These are phyloP conservation scores for Scalesia atractyloides DNA, from an alignment of 129 eudicot genomes.

Conservation along the genomic window DNA sequence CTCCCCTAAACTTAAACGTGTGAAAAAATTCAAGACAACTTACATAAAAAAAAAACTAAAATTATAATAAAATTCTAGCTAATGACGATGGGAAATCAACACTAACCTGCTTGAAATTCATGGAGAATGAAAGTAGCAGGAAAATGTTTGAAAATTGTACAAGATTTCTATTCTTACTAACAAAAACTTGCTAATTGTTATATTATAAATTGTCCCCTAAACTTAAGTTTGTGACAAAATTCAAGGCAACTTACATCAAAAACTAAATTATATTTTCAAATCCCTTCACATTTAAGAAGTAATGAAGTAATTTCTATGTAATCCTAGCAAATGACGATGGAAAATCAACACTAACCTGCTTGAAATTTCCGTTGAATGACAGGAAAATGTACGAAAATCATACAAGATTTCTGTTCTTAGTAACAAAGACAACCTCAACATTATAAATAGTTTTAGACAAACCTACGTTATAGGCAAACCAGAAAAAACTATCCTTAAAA, in stretches of 20 bases:
- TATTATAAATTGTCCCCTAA: no score
- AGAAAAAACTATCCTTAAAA: neutral
- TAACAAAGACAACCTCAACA: neutral
- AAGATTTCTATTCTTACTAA: neutral
- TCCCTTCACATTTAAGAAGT: no score
- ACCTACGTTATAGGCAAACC: neutral
- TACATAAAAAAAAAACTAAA: neutral
- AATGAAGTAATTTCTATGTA: no score
- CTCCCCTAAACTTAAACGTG: no score
- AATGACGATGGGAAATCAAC: neutral
- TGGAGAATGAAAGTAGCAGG: slow-evolving; percentile 1
- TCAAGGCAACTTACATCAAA: no score
- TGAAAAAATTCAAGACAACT: no score
- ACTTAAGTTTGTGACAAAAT: no score
- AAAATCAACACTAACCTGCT: no score
- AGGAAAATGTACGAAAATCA: neutral
- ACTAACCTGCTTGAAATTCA: neutral
- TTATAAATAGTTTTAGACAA: neutral
- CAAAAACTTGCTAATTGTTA: neutral
- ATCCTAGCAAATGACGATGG: no score
- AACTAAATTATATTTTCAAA: no score
- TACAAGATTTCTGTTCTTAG: neutral
- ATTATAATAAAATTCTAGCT: neutral
- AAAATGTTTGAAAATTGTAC: neutral
- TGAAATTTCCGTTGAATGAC: no score